Conservation (phyloP, 306 rosid genomes). For the Vicia sativa region DNA sequence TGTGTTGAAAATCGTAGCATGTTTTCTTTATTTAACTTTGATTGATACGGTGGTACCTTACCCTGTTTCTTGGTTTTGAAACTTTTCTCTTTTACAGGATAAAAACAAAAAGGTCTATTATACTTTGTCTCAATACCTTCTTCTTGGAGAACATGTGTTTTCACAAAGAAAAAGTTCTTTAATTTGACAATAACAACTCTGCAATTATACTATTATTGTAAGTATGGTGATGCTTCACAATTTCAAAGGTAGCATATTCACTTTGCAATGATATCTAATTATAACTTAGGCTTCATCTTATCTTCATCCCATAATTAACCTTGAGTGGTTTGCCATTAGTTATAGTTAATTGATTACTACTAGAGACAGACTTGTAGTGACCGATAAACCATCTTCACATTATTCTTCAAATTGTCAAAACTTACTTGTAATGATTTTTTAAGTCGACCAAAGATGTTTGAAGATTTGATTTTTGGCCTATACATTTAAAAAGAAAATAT, state of each 20-base stretch:
- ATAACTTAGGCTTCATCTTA: not conserved
- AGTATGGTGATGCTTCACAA: not conserved
- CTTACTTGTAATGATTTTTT: no score
- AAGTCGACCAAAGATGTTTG: no score
- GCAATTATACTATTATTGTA: not conserved
- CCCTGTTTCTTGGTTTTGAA: conserved; percentile 36
- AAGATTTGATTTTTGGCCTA: no score
- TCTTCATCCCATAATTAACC: conserved; percentile 18
- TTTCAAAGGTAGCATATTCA: not conserved
- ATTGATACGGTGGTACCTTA: conserved; percentile 36
- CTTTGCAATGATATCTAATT: not conserved
- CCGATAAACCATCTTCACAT: conserved; percentile 16
- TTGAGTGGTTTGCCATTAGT: conserved; percentile 19
- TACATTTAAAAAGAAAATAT: no score
- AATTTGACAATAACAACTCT: conserved; percentile 1
- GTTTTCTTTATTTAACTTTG: conserved; percentile 11
- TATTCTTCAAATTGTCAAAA: no score
- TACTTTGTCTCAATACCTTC: conserved; percentile 34
- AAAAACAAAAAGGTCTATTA: conserved; percentile 22
- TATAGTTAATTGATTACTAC: not conserved
- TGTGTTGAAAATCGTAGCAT: conserved; percentile 23
- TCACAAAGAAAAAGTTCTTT: conserved; percentile 28
- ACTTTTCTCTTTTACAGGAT: conserved; percentile 34
- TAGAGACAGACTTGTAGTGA: conserved; percentile 31
- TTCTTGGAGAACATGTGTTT: conserved; percentile 16